These are phyloP conservation scores for Westerdykella ornata DNA, from an alignment of 2,329 filamentous ascomycete genomes.

Conservation along the genomic window DNA sequence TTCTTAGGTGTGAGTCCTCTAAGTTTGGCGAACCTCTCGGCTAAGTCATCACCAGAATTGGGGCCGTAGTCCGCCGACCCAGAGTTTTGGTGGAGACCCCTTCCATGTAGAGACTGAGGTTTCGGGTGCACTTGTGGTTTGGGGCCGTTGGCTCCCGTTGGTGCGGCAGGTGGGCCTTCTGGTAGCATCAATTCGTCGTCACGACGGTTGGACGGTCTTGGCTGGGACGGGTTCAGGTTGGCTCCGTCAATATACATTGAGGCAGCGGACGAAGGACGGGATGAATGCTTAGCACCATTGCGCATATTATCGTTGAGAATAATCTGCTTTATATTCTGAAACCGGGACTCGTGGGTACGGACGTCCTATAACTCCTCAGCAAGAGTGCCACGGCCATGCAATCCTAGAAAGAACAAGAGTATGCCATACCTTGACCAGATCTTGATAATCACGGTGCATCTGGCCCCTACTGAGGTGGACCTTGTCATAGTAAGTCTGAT, in stretches of 20 bases:
- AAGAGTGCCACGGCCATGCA: no score
- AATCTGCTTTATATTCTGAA: constrained; percentile 44
- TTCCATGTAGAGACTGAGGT: constrained; percentile 59
- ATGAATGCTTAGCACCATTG: constrained; percentile 47
- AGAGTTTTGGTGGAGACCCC: constrained; percentile 43
- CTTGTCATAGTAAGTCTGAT: constrained; percentile 61
- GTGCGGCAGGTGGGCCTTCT: constrained; percentile 19
- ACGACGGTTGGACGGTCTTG: constrained; percentile 10
- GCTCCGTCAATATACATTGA: constrained; percentile 3
- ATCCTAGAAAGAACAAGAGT: neutral
- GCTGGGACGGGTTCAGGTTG: constrained; percentile 3
- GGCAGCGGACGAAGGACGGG: constrained; percentile 10
- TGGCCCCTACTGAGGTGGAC: constrained; percentile 51
- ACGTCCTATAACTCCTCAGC: constrained; percentile 23
- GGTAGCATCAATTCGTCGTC: constrained; percentile 35
- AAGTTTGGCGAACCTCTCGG: constrained; percentile 36
- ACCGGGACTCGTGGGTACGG: constrained; percentile 37
- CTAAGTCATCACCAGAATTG: constrained; percentile 21
- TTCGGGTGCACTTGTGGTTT: constrained; percentile 55
- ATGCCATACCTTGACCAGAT: constrained; percentile 25
- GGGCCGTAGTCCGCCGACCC: constrained; percentile 14
- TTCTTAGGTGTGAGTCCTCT: constrained; percentile 11
- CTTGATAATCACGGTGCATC: constrained; percentile 46
- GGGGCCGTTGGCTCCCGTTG: constrained; percentile 15
- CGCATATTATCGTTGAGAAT: constrained; percentile 48